Conservation (phyloP, 2,329 filamentous ascomycete species). For the Cryphonectria radicalis region DNA sequence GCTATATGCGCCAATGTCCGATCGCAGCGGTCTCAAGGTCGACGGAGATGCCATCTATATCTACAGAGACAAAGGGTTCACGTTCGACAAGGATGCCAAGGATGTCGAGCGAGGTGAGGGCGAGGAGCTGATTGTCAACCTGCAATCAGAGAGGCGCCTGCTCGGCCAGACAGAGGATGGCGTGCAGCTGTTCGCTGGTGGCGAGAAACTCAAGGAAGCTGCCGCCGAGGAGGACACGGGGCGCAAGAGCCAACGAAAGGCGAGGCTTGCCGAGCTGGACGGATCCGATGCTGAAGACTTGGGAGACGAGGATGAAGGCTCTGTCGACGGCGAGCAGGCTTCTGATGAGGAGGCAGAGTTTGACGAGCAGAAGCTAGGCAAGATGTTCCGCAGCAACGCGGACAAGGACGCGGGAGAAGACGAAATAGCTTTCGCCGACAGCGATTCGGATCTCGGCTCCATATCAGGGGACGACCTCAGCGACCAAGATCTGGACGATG, state of each 20-base stretch:
- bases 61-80: conserved; percentile 71
- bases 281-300: conserved; percentile 53
- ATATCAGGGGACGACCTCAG: conserved; percentile 63
- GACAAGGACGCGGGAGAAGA: conserved; percentile 61
- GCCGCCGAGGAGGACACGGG: conserved; percentile 65
- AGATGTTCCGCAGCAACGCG: conserved; percentile 59
- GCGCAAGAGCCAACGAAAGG: conserved; percentile 61
- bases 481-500: conserved; percentile 56
- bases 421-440: conserved; percentile 90
- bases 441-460: conserved; percentile 93
- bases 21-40: conserved; percentile 92
- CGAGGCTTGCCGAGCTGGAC: conserved; percentile 63
- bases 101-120: conserved; percentile 83
- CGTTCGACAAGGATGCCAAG: conserved; percentile 71
- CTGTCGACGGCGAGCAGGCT: conserved; percentile 58
- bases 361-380: conserved; percentile 62
- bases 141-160: conserved; percentile 81
- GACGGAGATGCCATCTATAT: conserved; percentile 98
- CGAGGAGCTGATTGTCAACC: conserved; percentile 88
- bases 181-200: conserved; percentile 83
- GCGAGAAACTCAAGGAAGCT: conserved; percentile 65
- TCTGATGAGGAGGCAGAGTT: conserved; percentile 61
- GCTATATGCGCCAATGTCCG: conserved; percentile 96
- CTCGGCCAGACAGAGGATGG: conserved; percentile 83
- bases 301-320: conserved; percentile 57